These are phyloP conservation scores for Parastagonospora nodorum DNA, from an alignment of 2,329 filamentous ascomycete genomes.

Conservation along the genomic window DNA sequence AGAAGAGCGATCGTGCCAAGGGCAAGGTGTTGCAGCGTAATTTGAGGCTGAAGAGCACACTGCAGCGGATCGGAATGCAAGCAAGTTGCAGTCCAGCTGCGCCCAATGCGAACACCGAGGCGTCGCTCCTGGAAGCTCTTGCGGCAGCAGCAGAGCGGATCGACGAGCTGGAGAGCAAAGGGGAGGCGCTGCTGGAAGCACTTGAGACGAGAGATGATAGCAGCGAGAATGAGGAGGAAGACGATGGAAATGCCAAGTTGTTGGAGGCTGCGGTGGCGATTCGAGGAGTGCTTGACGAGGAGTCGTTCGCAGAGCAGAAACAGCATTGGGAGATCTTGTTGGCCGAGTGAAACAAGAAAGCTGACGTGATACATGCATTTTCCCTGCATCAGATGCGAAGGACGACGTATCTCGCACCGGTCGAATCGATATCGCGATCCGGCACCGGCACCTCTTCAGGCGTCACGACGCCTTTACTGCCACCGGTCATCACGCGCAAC, in stretches of 20 bases:
- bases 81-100: background rate
- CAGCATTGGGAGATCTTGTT: constrained; percentile 11
- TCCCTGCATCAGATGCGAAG: too few relatives aligned
- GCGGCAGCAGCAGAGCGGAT: constrained; percentile 15
- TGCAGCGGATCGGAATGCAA: constrained; percentile 4
- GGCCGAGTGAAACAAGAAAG: constrained; percentile 5
- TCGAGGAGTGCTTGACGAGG: constrained; percentile 18
- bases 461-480: too few relatives aligned
- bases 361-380: too few relatives aligned
- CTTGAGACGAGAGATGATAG: constrained; percentile 9
- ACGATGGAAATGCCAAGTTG: constrained; percentile 4
- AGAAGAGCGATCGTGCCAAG: constrained; percentile 22
- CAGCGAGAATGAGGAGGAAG: constrained; percentile 3
- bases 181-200: constrained; percentile 13
- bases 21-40: constrained; percentile 22
- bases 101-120: constrained; percentile 2
- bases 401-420: too few relatives aligned
- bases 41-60: constrained; percentile 13
- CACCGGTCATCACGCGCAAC: too few relatives aligned
- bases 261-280: constrained; percentile 11
- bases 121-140: constrained; percentile 16
- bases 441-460: too few relatives aligned
- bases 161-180: constrained; percentile 19
- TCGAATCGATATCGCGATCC: too few relatives aligned
- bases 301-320: constrained; percentile 17